These are phyloP conservation scores for Epichloe baconii DNA, from an alignment of 2,329 filamentous ascomycete species.

Conservation along the genomic window DNA sequence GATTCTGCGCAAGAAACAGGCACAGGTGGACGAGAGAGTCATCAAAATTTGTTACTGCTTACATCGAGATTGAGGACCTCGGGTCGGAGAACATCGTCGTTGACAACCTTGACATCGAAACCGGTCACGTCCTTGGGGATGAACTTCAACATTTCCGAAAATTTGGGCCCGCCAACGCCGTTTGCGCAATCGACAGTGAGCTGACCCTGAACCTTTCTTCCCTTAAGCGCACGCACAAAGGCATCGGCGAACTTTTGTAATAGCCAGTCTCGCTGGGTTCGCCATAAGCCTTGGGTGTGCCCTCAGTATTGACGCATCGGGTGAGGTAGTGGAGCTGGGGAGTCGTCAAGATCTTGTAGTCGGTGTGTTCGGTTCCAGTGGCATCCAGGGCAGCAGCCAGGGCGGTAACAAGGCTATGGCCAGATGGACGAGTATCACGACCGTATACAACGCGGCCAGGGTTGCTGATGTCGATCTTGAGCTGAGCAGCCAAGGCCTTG, in stretches of 20 bases:
- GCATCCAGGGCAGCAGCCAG: conserved; percentile 70
- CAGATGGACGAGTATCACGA: conserved; percentile 85
- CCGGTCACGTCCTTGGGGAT: conserved; percentile 57
- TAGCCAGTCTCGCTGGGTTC: conserved; percentile 83
- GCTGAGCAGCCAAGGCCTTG: conserved; percentile 57
- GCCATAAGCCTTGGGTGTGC: conserved; percentile 77
- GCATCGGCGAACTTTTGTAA: conserved; percentile 83
- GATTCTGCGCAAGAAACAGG: neutral
- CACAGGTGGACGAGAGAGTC: neutral
- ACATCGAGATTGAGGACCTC: conserved; percentile 83
- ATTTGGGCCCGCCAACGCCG: conserved; percentile 85
- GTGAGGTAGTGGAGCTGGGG: conserved; percentile 97
- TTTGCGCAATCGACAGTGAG: conserved; percentile 93
- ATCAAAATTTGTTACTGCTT: conserved; percentile 18
- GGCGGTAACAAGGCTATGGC: conserved; percentile 67
- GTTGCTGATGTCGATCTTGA: conserved; percentile 59
- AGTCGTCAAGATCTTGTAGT: conserved; percentile 87
- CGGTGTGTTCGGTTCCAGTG: conserved; percentile 58
- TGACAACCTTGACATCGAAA: conserved; percentile 75
- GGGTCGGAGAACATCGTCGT: conserved; percentile 84
- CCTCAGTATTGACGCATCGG: conserved; percentile 85
- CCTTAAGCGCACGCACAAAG: conserved; percentile 71
- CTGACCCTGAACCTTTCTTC: conserved; percentile 57
- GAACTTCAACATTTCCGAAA: conserved; percentile 74
- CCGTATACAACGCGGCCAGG: conserved; percentile 78